A percentile compares a stretch with the other conserved stretches of the same genome.
phyloP scores from a whole-genome alignment of 2,329 filamentous ascomycete species.

The Cladosporium colombiae region DNA sequence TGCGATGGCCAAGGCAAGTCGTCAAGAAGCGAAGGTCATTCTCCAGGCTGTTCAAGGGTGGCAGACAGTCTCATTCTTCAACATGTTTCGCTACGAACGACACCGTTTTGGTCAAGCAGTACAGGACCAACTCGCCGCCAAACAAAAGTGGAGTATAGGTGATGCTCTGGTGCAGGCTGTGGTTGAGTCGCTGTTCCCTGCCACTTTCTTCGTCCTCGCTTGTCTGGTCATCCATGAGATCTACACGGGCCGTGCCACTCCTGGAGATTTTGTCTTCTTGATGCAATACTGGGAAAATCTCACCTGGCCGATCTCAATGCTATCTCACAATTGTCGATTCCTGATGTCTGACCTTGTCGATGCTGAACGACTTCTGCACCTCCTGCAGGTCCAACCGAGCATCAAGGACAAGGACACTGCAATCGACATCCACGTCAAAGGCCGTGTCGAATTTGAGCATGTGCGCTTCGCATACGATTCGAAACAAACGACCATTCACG shows the following conservation, averaged over 20 bases:
- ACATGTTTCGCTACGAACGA: slow-evolving; percentile 10
- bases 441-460: slow-evolving; percentile 56
- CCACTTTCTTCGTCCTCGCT: slow-evolving; percentile 17
- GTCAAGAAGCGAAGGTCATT: slow-evolving; percentile 52
- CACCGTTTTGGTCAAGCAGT: slow-evolving; percentile 14
- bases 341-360: slow-evolving; percentile 55
- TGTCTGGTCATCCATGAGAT: slow-evolving; percentile 17
- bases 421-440: slow-evolving; percentile 47
- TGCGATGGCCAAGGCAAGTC: slow-evolving; percentile 36
- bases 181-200: background rate
- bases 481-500: slow-evolving; percentile 53
- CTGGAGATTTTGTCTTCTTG: slow-evolving; percentile 64
- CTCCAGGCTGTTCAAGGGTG: slow-evolving; percentile 39
- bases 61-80: slow-evolving; percentile 61
- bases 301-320: slow-evolving; percentile 50
- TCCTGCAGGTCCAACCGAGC: slow-evolving; percentile 60
- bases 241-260: background rate
- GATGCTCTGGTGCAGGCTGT: slow-evolving; percentile 9
- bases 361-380: slow-evolving; percentile 61
- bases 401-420: slow-evolving; percentile 54
- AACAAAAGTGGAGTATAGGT: background rate
- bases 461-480: slow-evolving; percentile 59
- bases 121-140: slow-evolving; percentile 5
- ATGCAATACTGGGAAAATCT: slow-evolving; percentile 66
- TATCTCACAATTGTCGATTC: slow-evolving; percentile 42